Percentiles rank a stretch among this genome's conserved stretches.
Conservation (phyloP, 2,329 filamentous ascomycete species). For the Neurospora crassa region DNA sequence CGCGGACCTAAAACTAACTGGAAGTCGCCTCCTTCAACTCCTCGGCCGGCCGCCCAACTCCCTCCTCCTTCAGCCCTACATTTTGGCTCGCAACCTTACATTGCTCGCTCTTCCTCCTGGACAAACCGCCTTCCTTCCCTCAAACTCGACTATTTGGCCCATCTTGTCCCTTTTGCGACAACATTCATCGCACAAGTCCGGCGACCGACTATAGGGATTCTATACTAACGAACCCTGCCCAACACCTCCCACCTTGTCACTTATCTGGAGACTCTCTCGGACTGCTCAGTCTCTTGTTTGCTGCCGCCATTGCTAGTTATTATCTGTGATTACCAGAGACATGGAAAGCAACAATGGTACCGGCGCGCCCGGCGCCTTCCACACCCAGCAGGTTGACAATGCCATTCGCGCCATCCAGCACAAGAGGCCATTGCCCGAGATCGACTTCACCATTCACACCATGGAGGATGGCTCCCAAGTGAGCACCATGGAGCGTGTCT, state of each 20-base stretch:
- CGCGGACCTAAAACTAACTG: neutral
- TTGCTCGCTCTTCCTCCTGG: neutral
- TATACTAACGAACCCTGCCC: neutral
- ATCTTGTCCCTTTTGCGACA: neutral
- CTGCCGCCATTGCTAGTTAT: slow-evolving; percentile 3
- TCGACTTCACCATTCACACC: slow-evolving; percentile 95
- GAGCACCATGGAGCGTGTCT: slow-evolving; percentile 89
- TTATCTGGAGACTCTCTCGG: neutral
- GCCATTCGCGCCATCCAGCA: slow-evolving; percentile 84
- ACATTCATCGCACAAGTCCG: neutral
- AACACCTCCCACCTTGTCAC: neutral
- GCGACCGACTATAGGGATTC: neutral
- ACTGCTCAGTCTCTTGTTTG: neutral
- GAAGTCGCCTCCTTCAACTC: neutral
- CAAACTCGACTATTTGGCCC: neutral
- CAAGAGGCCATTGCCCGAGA: slow-evolving; percentile 93
- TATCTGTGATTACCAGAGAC: neutral
- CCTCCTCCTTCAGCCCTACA: neutral
- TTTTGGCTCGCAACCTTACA: neutral
- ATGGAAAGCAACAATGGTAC: slow-evolving; percentile 25
- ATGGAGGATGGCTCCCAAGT: slow-evolving; percentile 98
- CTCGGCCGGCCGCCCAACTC: neutral
- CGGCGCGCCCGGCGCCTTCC: slow-evolving; percentile 30
- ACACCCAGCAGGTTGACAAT: slow-evolving; percentile 66
- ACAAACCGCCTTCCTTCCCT: neutral